Percentiles rank a stretch among this genome's conserved stretches.
These are phyloP conservation scores for Wakefieldia striispora DNA, from an alignment of 768 basidiomycete species.

Conservation along the genomic window DNA sequence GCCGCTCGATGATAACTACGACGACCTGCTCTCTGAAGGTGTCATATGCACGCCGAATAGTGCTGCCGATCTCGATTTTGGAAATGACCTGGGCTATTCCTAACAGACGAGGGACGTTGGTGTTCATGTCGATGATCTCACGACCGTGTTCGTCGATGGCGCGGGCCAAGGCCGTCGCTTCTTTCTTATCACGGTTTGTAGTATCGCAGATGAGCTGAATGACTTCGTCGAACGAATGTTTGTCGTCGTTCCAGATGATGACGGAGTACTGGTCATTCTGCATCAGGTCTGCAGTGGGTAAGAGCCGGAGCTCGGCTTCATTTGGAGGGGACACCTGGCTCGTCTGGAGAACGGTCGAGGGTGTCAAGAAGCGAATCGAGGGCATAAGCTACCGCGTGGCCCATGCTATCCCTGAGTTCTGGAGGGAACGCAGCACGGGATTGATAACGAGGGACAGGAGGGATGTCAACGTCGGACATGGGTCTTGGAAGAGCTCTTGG, in stretches of 20 bases:
- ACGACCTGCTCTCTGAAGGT: slow-evolving; percentile 86
- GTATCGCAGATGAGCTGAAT: slow-evolving; percentile 65
- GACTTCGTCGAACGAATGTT: slow-evolving; percentile 90
- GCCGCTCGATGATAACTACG: slow-evolving; percentile 82
- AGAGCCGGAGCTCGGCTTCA: slow-evolving; percentile 68
- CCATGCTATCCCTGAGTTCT: slow-evolving; percentile 73
- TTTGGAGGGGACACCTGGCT: slow-evolving; percentile 62
- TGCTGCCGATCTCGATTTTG: slow-evolving; percentile 90
- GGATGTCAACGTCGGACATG: slow-evolving; percentile 47
- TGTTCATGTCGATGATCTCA: slow-evolving; percentile 77
- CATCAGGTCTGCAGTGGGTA: slow-evolving; percentile 76
- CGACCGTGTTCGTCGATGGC: slow-evolving; percentile 78
- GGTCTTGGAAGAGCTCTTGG: slow-evolving; percentile 42
- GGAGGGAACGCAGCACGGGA: slow-evolving; percentile 54
- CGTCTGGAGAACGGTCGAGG: slow-evolving; percentile 78
- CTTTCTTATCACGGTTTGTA: slow-evolving; percentile 47
- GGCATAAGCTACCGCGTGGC: slow-evolving; percentile 68
- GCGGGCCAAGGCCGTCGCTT: slow-evolving; percentile 54
- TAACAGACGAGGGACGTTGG: slow-evolving; percentile 50
- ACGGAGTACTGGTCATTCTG: slow-evolving; percentile 78
- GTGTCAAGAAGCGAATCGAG: slow-evolving; percentile 84
- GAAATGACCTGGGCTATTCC: slow-evolving; percentile 77
- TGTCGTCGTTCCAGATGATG: slow-evolving; percentile 95
- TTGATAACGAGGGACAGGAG: slow-evolving; percentile 59
- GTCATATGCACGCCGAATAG: slow-evolving; percentile 86